These are phyloP conservation scores for Epichloe typhina DNA, from an alignment of 2,329 filamentous ascomycete species.

Conservation along the genomic window DNA sequence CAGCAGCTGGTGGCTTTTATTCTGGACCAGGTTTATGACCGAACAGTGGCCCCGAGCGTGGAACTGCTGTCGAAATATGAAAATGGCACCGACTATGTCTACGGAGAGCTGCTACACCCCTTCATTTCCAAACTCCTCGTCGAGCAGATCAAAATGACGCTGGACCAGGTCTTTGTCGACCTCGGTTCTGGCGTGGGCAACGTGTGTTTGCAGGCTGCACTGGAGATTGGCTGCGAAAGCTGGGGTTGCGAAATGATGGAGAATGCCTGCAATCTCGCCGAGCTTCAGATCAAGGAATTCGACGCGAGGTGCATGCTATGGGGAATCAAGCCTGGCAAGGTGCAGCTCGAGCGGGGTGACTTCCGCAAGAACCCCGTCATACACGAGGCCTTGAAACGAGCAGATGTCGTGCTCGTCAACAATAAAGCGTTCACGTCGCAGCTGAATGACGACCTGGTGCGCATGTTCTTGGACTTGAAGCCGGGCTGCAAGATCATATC, in stretches of 20 bases:
- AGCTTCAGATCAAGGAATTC: slow-evolving; percentile 72
- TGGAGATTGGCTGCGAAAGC: slow-evolving; percentile 86
- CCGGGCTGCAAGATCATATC: slow-evolving; percentile 82
- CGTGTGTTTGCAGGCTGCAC: slow-evolving; percentile 82
- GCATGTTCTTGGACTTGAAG: slow-evolving; percentile 89
- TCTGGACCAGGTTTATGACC: slow-evolving; percentile 76
- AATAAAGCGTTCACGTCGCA: slow-evolving; percentile 90
- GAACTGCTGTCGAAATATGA: slow-evolving; percentile 75
- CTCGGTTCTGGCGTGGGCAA: slow-evolving; percentile 94
- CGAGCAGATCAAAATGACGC: slow-evolving; percentile 62
- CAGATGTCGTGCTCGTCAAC: slow-evolving; percentile 95
- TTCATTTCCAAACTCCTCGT: slow-evolving; percentile 76
- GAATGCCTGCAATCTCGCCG: slow-evolving; percentile 72
- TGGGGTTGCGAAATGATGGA: slow-evolving; percentile 97
- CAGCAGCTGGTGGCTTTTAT: slow-evolving; percentile 67
- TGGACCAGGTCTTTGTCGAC: slow-evolving; percentile 81
- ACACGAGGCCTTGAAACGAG: slow-evolving; percentile 59
- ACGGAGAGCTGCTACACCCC: slow-evolving; percentile 78
- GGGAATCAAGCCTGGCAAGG: slow-evolving; percentile 69
- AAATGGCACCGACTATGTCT: slow-evolving; percentile 84
- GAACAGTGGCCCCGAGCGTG: slow-evolving; percentile 81
- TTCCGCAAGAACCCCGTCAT: slow-evolving; percentile 66
- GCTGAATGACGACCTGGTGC: slow-evolving; percentile 71
- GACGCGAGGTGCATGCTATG: slow-evolving; percentile 73
- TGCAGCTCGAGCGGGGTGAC: slow-evolving; percentile 71